A percentile compares a stretch with the other conserved stretches of the same genome.
Evolutionary conservation across 208 protist species (phyloP).

Genomic region (Tritrichomonas musculus): DNA sequence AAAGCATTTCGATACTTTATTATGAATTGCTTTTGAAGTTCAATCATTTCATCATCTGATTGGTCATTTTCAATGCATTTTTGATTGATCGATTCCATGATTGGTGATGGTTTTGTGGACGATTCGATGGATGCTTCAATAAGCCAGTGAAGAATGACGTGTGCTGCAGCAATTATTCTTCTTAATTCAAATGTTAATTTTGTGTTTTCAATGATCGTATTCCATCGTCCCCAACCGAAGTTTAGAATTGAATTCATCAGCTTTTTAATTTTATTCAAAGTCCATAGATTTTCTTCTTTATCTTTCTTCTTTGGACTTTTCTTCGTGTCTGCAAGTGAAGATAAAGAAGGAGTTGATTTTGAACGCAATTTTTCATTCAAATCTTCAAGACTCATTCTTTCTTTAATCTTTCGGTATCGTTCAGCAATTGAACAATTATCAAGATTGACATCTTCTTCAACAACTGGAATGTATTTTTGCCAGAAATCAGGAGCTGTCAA

Average conservation of each 20-base stretch:
- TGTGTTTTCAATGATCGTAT: neutral
- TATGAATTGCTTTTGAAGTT: neutral
- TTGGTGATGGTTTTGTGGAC: too few species aligned
- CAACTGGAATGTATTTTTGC: neutral
- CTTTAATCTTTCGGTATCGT: neutral
- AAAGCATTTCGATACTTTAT: neutral
- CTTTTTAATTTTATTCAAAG: neutral
- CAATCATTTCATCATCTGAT: neutral
- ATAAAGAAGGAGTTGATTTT: too few species aligned
- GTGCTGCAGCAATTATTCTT: neutral
- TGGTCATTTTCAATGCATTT: neutral
- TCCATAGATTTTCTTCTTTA: neutral
- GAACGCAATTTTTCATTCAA: too few species aligned
- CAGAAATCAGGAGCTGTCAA: neutral
- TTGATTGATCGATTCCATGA: neutral
- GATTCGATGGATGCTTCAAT: neutral
- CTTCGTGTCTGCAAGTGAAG: too few species aligned
- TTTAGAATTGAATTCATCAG: neutral
- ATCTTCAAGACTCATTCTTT: neutral
- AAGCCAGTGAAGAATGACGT: neutral
- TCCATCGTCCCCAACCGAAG: neutral
- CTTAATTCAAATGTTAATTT: neutral
- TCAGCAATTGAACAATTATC: neutral
- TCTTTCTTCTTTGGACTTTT: too few species aligned
- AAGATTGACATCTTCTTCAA: neutral